A percentile compares a stretch with the other conserved stretches of the same genome.
Conservation (phyloP, 1,284 basidiomycete species). For the Trichosporon sp. region DNA sequence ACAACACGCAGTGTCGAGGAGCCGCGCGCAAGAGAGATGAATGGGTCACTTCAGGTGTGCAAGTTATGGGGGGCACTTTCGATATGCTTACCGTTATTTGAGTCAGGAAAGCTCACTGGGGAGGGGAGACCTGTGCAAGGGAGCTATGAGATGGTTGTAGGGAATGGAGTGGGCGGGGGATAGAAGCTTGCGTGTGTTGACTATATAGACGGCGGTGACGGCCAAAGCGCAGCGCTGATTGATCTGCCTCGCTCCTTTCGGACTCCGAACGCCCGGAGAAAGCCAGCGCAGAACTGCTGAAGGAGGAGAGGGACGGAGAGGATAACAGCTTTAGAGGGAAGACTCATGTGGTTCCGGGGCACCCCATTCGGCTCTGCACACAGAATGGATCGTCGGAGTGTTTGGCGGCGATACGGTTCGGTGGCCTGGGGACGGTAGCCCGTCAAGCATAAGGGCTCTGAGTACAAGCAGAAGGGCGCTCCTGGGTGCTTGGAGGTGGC, state of each 20-base stretch:
- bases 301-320: background rate
- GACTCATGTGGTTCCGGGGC: background rate
- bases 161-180: slow-evolving; percentile 3
- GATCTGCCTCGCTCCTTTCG: background rate
- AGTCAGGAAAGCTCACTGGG: too few relatives aligned
- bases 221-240: background rate
- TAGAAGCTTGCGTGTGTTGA: slow-evolving; percentile 6
- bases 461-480: background rate
- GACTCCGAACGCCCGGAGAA: background rate
- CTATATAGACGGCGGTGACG: background rate
- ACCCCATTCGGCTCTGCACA: background rate
- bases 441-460: too few relatives aligned
- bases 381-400: background rate
- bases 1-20: too few relatives aligned
- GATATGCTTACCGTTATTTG: too few relatives aligned
- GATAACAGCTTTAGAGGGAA: too few relatives aligned
- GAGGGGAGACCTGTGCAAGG: background rate
- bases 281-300: slow-evolving; percentile 5
- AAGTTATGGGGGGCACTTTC: too few relatives aligned
- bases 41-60: too few relatives aligned
- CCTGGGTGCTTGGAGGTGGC: background rate
- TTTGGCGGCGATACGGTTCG: background rate
- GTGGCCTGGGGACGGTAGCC: too few relatives aligned
- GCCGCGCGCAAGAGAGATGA: too few relatives aligned
- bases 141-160: background rate